Conservation (phyloP, 768 basidiomycete species). For the Russula sp. region DNA sequence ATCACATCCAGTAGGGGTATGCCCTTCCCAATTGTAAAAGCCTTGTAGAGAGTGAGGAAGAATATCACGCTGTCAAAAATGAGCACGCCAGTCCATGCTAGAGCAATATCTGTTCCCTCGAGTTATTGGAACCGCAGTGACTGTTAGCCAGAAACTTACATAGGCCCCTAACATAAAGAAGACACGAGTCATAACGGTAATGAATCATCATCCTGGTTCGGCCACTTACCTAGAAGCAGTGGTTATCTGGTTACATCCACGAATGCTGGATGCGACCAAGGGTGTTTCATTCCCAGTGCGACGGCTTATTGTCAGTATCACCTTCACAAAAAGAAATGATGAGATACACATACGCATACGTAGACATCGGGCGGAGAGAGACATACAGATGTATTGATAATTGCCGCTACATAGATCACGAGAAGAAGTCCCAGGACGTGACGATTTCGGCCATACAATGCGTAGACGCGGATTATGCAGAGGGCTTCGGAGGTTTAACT, state of each 20-base stretch:
- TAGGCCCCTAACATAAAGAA: neutral
- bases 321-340: neutral
- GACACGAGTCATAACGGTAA: neutral
- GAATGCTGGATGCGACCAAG: neutral
- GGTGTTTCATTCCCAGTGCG: neutral
- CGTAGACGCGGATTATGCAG: conserved; percentile 7
- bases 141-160: neutral
- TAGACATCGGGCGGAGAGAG: neutral
- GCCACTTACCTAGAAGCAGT: neutral
- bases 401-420: neutral
- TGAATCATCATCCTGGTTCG: too few species aligned
- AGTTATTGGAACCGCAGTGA: neutral
- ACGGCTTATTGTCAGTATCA: neutral
- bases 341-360: neutral
- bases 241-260: neutral
- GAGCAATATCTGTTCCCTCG: neutral
- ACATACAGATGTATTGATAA: neutral
- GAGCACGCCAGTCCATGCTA: conserved; percentile 8
- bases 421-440: neutral
- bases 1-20: conserved; percentile 12
- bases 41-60: conserved; percentile 13
- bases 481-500: neutral
- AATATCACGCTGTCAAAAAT: conserved; percentile 12
- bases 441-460: conserved; percentile 4
- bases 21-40: conserved; percentile 5